phyloP scores from a whole-genome alignment of 352 stramenopile genomes.

The Phytopythium helicoides region DNA sequence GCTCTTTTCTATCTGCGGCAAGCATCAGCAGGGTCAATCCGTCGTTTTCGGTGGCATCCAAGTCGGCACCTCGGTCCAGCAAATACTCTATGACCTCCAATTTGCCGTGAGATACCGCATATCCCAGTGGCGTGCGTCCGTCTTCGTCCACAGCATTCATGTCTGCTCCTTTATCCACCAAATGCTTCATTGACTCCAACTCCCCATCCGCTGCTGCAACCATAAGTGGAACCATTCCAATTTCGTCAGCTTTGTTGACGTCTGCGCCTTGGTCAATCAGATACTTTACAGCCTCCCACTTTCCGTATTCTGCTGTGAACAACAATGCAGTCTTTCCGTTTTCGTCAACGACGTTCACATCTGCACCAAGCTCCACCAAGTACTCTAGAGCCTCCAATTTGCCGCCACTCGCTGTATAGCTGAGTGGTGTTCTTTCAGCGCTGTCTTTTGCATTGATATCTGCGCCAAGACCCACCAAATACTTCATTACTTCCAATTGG shows the following conservation, averaged over 20 bases:
- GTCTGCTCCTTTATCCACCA: not conserved
- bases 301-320: not conserved
- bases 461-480: not conserved
- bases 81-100: not conserved
- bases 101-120: not conserved
- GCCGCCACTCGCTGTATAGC: too few relatives aligned
- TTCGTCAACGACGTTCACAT: not conserved
- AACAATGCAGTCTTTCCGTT: not conserved
- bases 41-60: not conserved
- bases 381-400: too few relatives aligned
- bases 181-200: not conserved
- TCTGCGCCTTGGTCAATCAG: not conserved
- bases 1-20: not conserved
- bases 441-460: not conserved
- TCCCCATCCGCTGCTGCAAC: not conserved
- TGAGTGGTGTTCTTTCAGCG: too few relatives aligned
- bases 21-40: not conserved
- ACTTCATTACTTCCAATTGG: not conserved
- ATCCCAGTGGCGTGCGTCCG: not conserved
- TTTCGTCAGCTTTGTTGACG: not conserved
- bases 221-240: not conserved
- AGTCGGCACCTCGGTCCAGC: not conserved
- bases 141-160: not conserved
- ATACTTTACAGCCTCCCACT: not conserved
- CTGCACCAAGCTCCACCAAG: not conserved